Percentiles rank a stretch among this genome's conserved stretches.
Conservation (phyloP, 345 rosid genomes). For the Melaleuca alternifolia region DNA sequence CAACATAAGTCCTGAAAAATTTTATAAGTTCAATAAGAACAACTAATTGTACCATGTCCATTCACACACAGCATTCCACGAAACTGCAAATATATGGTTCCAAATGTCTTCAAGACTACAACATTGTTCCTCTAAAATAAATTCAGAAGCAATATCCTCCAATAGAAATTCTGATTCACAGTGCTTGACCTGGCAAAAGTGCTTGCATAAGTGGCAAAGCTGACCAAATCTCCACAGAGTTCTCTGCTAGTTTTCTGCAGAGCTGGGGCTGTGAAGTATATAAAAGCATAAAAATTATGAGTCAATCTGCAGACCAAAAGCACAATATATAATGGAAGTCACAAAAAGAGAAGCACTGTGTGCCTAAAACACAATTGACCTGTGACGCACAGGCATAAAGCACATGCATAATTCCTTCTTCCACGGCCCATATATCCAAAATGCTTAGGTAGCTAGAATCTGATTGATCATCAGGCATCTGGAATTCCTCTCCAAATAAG, state of each 20-base stretch:
- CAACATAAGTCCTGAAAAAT: not conserved
- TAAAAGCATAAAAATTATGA: not conserved
- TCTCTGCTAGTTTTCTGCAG: conserved; percentile 55
- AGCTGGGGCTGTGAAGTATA: conserved; percentile 42
- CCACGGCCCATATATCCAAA: conserved; percentile 62
- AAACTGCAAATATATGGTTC: not conserved
- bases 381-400: conserved; percentile 84
- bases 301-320: conserved; percentile 1
- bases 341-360: not conserved
- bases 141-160: not conserved
- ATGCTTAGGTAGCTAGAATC: conserved; percentile 40
- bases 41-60: not conserved
- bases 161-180: not conserved
- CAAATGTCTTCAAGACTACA: not conserved
- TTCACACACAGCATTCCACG: not conserved
- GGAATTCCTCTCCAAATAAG: conserved; percentile 69
- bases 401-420: conserved; percentile 79
- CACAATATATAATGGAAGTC: not conserved
- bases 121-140: not conserved
- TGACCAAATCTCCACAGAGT: conserved; percentile 51
- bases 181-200: conserved; percentile 47
- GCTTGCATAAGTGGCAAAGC: conserved; percentile 77
- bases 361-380: conserved; percentile 27
- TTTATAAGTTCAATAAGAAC: not conserved
- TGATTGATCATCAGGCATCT: conserved; percentile 35